A percentile compares a stretch with the other conserved stretches of the same genome.
Conservation (phyloP, 2,329 filamentous ascomycete species). For the Xylariaceae sp. region DNA sequence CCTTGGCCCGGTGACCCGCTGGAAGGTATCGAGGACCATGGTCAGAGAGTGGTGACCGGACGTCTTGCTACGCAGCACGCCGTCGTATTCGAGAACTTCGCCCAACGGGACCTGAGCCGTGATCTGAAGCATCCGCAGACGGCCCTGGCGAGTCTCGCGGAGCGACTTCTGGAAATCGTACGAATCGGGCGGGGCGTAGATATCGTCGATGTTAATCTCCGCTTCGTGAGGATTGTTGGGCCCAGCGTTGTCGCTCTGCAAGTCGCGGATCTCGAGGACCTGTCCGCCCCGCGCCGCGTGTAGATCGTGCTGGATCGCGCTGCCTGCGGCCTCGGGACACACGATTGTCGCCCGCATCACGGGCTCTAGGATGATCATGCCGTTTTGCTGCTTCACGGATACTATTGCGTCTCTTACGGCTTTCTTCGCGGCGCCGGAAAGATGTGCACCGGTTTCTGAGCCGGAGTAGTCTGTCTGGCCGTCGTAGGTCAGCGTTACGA, state of each 20-base stretch:
- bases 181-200: conserved; percentile 86
- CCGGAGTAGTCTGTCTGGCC: conserved; percentile 59
- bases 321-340: conserved; percentile 75
- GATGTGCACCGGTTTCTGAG: conserved; percentile 58
- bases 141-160: conserved; percentile 43
- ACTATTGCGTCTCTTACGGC: conserved; percentile 67
- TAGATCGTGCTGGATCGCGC: conserved; percentile 76
- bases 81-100: conserved; percentile 94
- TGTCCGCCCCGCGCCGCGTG: conserved; percentile 69
- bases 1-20: conserved; percentile 48
- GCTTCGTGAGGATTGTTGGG: neutral
- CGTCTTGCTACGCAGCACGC: conserved; percentile 81
- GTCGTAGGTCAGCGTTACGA: conserved; percentile 65
- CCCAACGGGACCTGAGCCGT: conserved; percentile 85
- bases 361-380: conserved; percentile 75
- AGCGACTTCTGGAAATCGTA: conserved; percentile 59
- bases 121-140: conserved; percentile 55
- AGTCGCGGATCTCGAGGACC: conserved; percentile 62
- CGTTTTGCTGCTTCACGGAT: conserved; percentile 48
- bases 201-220: conserved; percentile 61
- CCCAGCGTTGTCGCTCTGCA: conserved; percentile 46
- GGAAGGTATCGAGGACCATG: conserved; percentile 54
- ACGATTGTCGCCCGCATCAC: conserved; percentile 87
- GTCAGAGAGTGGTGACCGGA: conserved; percentile 65
- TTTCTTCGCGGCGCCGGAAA: conserved; percentile 55